Percentiles rank a stretch among this genome's conserved stretches.
Evolutionary conservation across 1,284 basidiomycete genomes (phyloP).

Genomic region (Ustilago esculenta): DNA sequence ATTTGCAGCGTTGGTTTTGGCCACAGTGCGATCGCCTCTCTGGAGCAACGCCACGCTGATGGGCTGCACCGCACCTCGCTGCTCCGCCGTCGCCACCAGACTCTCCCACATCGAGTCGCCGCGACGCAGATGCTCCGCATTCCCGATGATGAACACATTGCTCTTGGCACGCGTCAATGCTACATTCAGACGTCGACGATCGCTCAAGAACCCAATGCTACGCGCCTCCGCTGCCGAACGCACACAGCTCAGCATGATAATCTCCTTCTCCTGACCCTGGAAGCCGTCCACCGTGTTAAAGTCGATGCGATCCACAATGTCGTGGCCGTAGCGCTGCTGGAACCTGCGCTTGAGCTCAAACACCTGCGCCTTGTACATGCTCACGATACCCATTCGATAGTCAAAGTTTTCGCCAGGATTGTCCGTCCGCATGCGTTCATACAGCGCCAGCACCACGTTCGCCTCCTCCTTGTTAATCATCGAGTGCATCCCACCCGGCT

Average conservation of each 20-base stretch:
- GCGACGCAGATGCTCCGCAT: conserved; percentile 80
- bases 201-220: conserved; percentile 77
- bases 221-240: conserved; percentile 73
- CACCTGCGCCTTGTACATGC: conserved; percentile 95
- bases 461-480: conserved; percentile 82
- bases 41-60: conserved; percentile 39
- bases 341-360: conserved; percentile 80
- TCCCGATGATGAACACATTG: conserved; percentile 91
- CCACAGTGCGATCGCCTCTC: conserved; percentile 33
- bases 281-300: conserved; percentile 99
- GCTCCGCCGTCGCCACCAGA: conserved; percentile 49
- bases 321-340: conserved; percentile 76
- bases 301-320: conserved; percentile 77
- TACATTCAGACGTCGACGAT: conserved; percentile 75
- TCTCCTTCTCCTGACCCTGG: conserved; percentile 99
- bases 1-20: conserved; percentile 19
- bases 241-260: conserved; percentile 97
- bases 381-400: conserved; percentile 86
- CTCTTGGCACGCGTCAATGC: conserved; percentile 94
- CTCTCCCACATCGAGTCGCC: conserved; percentile 72
- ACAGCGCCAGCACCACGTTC: conserved; percentile 81
- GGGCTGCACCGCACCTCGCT: conserved; percentile 34
- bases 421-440: conserved; percentile 77
- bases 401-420: conserved; percentile 73
- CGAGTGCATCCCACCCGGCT: conserved; percentile 73